Conservation (phyloP, 176 grass and related monocot species). For the Phoenix dactylifera region DNA sequence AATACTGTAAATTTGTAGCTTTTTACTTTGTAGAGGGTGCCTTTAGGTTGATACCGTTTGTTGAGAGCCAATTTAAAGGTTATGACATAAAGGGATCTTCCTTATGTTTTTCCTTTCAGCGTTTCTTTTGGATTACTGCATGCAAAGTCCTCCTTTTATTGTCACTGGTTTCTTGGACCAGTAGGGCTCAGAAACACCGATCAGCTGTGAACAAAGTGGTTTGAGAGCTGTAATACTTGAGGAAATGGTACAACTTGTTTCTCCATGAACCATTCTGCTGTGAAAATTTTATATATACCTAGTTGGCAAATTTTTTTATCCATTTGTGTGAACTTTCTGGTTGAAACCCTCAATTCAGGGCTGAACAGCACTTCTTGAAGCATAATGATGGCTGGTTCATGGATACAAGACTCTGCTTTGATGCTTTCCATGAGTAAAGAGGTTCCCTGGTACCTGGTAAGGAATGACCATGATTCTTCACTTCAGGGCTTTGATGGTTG, state of each 20-base stretch:
- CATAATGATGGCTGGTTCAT: constrained; percentile 94
- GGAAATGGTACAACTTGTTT: constrained; percentile 53
- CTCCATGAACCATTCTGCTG: neutral
- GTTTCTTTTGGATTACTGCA: constrained; percentile 65
- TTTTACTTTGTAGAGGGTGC: too few species aligned
- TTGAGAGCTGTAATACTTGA: constrained; percentile 84
- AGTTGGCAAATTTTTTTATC: too few species aligned
- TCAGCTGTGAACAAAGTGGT: constrained; percentile 86
- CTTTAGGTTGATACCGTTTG: too few species aligned
- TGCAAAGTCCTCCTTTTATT: constrained; percentile 69
- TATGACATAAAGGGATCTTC: too few species aligned
- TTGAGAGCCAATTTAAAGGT: too few species aligned
- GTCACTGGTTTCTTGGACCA: constrained; percentile 67
- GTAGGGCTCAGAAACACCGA: constrained; percentile 77
- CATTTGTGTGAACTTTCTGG: too few species aligned
- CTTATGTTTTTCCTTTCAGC: constrained; percentile 29
- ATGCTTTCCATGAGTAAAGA: constrained; percentile 84
- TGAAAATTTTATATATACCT: too few species aligned
- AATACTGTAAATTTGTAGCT: too few species aligned
- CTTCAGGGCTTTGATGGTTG: neutral
- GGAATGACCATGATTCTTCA: constrained; percentile 1
- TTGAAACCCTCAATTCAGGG: constrained; percentile 29
- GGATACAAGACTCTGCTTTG: constrained; percentile 90
- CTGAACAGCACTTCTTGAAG: constrained; percentile 94
- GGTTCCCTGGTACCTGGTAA: constrained; percentile 96